These are phyloP conservation scores for Mycena maculata DNA, from an alignment of 768 basidiomycete species.

Conservation along the genomic window DNA sequence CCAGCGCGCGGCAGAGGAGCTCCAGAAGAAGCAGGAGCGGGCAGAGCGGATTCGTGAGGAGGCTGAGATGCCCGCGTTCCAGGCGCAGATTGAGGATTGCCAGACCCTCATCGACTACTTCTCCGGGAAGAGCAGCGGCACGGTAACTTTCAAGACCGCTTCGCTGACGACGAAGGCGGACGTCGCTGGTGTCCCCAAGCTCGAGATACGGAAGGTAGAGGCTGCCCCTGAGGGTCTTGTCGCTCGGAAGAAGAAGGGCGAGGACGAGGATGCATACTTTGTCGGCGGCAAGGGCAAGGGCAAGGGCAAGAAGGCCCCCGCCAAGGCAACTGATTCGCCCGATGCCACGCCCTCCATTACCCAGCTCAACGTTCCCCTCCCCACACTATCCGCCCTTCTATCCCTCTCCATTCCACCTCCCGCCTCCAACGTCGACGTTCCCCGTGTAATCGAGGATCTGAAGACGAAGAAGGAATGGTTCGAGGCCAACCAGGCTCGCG, in stretches of 20 bases:
- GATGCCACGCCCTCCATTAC: conserved; percentile 42
- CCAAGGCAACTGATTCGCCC: conserved; percentile 53
- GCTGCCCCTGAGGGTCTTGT: conserved; percentile 74
- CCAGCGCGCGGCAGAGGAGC: conserved; percentile 82
- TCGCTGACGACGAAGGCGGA: conserved; percentile 54
- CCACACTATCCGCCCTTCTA: conserved; percentile 90
- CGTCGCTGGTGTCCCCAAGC: conserved; percentile 76
- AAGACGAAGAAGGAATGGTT: conserved; percentile 96
- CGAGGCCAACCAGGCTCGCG: conserved; percentile 88
- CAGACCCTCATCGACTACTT: conserved; percentile 91
- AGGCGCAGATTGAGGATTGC: conserved; percentile 95
- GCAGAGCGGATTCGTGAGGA: conserved; percentile 89
- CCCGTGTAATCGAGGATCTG: conserved; percentile 88
- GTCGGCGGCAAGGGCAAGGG: conserved; percentile 75
- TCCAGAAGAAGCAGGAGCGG: conserved; percentile 82
- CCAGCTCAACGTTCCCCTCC: conserved; percentile 79
- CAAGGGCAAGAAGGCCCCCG: conserved; percentile 68
- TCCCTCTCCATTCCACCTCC: conserved; percentile 93
- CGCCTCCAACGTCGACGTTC: conserved; percentile 76
- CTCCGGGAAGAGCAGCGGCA: conserved; percentile 69
- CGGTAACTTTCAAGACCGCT: conserved; percentile 56
- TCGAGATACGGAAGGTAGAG: conserved; percentile 90
- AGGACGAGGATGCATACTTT: conserved; percentile 86
- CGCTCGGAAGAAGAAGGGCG: conserved; percentile 91
- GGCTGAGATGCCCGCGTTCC: conserved; percentile 90